Base-by-base conservation (phyloP, 352 stramenopile genomes). In the Globisporangium uncinulatum region DNA sequence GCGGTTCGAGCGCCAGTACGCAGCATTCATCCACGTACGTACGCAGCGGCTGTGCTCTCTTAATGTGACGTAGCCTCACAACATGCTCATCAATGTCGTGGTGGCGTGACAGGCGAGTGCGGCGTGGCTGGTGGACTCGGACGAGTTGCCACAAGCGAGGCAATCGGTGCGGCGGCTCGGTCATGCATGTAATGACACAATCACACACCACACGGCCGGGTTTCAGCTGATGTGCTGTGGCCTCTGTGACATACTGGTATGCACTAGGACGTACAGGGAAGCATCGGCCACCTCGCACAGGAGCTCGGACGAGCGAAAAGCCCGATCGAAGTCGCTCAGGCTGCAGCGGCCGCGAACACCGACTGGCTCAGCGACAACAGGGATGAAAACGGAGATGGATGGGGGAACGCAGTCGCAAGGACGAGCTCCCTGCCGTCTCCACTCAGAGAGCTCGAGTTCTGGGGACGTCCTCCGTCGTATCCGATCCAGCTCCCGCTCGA, bases 1-100 rank as follows among this genome's bases (percentile, higher is more conserved):
- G 6, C 59, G 59, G 11, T 82, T 89, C 46, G 79, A 89, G 60
- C 65, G 69, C 19, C 67, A 80, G 43, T 75, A 89, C 54, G 67
- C 74, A 1, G 54, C 70, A 9, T 87, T 79, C 41, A 63, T 87
- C 31, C 72, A 87, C 59, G 78, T 88, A 43, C 62, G 57, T 46
- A 51, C 34, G 7, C 34, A 39, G 34, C 34, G 34, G 10, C 34
- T 39, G 2, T 39, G 34, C 34, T 8, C n/a, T 39, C 5, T 13
- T 8, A 13, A 13, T 39, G 34, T 13, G 10, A 39, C 3, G 8
- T 8, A 39, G 34, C 10, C 34, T 39, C 10, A 39, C 34, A 7
- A 39, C 34, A 39, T 39, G 5, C 6, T 13, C 10, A 13, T 39
- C 34, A 13, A 39, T 39, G 34, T 8, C 34, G 34, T 39, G 2